phyloP scores from a whole-genome alignment of 2,329 filamentous ascomycete species.

The Pseudopyrenochaeta lycopersici region DNA sequence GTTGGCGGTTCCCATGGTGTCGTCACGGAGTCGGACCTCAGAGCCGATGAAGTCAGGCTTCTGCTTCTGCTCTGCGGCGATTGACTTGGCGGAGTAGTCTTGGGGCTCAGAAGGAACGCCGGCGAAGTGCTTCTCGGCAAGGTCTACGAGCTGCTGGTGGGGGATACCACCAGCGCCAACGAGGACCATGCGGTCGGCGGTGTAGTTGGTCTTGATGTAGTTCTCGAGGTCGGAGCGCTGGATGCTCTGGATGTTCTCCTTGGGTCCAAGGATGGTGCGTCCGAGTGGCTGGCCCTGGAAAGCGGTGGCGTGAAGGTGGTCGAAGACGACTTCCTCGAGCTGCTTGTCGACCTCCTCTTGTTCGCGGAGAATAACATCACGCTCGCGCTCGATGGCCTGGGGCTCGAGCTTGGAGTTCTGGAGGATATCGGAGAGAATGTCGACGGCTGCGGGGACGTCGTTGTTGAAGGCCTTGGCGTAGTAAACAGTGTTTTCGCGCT shows the following conservation, averaged over 20 bases:
- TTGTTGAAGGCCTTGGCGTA: constrained; percentile 99
- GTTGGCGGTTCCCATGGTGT: constrained; percentile 95
- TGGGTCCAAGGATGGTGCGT: constrained; percentile 96
- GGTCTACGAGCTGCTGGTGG: constrained; percentile 91
- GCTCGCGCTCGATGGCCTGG: constrained; percentile 92
- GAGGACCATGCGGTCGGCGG: constrained; percentile 98
- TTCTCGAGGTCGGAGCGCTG: constrained; percentile 86
- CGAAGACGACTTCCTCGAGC: constrained; percentile 98
- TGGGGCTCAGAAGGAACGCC: constrained; percentile 78
- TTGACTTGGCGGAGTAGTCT: constrained; percentile 74
- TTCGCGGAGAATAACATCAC: constrained; percentile 97
- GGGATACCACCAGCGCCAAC: constrained; percentile 94
- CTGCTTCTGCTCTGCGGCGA: constrained; percentile 79
- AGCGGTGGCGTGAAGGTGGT: constrained; percentile 97
- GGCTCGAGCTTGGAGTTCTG: constrained; percentile 99
- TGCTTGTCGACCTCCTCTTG: constrained; percentile 99
- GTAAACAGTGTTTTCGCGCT: constrained; percentile 99
- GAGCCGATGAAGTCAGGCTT: constrained; percentile 97
- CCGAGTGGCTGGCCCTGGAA: constrained; percentile 96
- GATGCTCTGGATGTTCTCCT: constrained; percentile 98
- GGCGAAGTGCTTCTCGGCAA: constrained; percentile 96
- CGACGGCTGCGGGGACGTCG: constrained; percentile 94
- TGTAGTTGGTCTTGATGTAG: constrained; percentile 99
- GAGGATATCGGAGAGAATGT: constrained; percentile 98
- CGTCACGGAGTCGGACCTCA: constrained; percentile 93